Percentiles rank a stretch among this genome's conserved stretches.
Conservation (phyloP, 306 rosid species). For the Casuarina glauca region DNA sequence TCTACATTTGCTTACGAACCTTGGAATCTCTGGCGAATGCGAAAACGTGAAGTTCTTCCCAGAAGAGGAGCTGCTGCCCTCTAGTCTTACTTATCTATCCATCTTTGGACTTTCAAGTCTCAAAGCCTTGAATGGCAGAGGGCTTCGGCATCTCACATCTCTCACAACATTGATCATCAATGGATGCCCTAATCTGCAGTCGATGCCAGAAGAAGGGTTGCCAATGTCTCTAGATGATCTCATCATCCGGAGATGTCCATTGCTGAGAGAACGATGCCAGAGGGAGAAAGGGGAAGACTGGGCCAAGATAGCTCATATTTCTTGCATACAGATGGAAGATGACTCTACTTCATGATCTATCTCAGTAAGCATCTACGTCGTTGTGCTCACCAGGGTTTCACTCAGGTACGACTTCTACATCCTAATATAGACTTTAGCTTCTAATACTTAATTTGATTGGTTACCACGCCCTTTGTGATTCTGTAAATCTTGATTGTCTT, state of each 20-base stretch:
- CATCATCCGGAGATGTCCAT: neutral
- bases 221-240: neutral
- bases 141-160: slow-evolving; percentile 5
- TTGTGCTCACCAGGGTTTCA: neutral
- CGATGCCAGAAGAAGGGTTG: slow-evolving; percentile 6
- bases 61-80: slow-evolving; percentile 22
- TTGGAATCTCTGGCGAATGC: neutral
- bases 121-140: slow-evolving; percentile 2
- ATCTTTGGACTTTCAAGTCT: slow-evolving; percentile 1
- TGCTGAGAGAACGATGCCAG: neutral
- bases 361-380: neutral
- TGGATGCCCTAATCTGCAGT: neutral
- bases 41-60: slow-evolving; percentile 18
- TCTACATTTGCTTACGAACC: neutral
- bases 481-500: neutral
- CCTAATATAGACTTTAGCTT: neutral
- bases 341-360: neutral
- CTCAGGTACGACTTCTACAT: neutral
- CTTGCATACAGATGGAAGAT: neutral
- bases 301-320: slow-evolving; percentile 7
- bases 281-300: slow-evolving; percentile 14
- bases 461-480: too few species aligned
- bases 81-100: neutral
- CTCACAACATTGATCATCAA: neutral
- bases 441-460: too few species aligned